Conservation (phyloP, 805 yeast genomes). For the Suhomyces xylopsoci region DNA sequence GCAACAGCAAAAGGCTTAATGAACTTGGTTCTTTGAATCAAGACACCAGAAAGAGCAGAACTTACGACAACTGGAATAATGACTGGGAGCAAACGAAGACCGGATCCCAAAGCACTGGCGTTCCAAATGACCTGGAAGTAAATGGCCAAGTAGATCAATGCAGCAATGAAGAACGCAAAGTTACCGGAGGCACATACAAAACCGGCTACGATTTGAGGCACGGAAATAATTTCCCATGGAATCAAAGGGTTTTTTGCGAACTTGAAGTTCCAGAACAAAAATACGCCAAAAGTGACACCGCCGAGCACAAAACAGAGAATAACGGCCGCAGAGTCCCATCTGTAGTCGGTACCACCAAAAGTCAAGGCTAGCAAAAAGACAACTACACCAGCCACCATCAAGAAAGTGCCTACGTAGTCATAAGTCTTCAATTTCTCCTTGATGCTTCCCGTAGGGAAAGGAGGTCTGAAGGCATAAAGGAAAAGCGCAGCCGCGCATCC, state of each 20-base stretch:
- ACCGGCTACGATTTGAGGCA: conserved; percentile 14
- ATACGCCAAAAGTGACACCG: conserved; percentile 14
- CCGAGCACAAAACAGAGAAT: conserved; percentile 23
- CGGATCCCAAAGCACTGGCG: conserved; percentile 42
- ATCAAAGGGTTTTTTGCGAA: conserved; percentile 17
- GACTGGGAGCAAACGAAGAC: conserved; percentile 43
- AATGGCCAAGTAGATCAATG: conserved; percentile 32
- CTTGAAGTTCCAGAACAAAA: conserved; percentile 17
- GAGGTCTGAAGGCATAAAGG: conserved; percentile 18
- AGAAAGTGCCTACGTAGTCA: conserved; percentile 20
- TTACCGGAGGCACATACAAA: conserved; percentile 11
- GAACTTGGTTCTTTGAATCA: conserved; percentile 34
- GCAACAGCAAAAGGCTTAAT: conserved; percentile 41
- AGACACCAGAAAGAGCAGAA: conserved; percentile 36
- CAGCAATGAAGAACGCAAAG: conserved; percentile 18
- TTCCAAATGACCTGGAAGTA: conserved; percentile 50
- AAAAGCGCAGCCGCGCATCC: conserved; percentile 18
- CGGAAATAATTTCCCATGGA: conserved; percentile 14
- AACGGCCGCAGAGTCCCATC: conserved; percentile 23
- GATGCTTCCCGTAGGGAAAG: conserved; percentile 10
- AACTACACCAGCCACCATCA: conserved; percentile 19
- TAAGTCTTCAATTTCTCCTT: conserved; percentile 14
- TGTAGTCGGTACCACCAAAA: conserved; percentile 18
- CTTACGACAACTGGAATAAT: conserved; percentile 38
- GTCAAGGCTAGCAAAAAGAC: conserved; percentile 22